A percentile compares a stretch with the other conserved stretches of the same genome.
These are phyloP conservation scores for Fusarium decemcellulare DNA, from an alignment of 2,329 filamentous ascomycete species.

Conservation along the genomic window DNA sequence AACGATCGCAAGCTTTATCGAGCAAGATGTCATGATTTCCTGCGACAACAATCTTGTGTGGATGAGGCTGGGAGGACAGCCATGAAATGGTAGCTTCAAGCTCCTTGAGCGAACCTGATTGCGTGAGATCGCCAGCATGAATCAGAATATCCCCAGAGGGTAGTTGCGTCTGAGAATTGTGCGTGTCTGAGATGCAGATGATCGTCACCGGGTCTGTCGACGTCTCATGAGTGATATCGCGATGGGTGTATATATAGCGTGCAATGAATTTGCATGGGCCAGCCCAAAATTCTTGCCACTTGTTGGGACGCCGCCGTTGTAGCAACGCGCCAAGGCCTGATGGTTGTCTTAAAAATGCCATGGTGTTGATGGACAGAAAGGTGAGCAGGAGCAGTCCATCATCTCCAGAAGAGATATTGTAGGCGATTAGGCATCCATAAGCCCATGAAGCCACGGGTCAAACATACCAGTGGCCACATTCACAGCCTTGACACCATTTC, in stretches of 20 bases:
- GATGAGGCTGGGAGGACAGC: conserved; percentile 56
- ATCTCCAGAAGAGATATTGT: background rate
- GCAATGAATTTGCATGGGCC: conserved; percentile 14
- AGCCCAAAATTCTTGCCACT: conserved; percentile 21
- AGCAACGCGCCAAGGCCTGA: conserved; percentile 14
- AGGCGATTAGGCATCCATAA: conserved; percentile 8
- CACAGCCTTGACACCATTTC: background rate
- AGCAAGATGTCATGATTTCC: conserved; percentile 62
- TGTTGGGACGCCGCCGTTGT: conserved; percentile 11
- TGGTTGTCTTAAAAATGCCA: conserved; percentile 9
- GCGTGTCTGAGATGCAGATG: conserved; percentile 62
- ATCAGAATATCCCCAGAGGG: conserved; percentile 61
- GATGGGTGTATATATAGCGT: conserved; percentile 14
- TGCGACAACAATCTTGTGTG: conserved; percentile 60
- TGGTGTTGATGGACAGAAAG: background rate
- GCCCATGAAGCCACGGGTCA: background rate
- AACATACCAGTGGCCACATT: background rate
- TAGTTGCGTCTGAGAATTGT: conserved; percentile 54
- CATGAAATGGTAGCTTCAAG: conserved; percentile 57
- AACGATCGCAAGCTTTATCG: conserved; percentile 29
- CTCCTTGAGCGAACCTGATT: conserved; percentile 59
- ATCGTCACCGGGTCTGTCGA: conserved; percentile 40
- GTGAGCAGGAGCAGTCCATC: background rate
- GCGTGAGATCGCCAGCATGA: conserved; percentile 64
- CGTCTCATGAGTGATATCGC: background rate